Conservation (phyloP, 2,329 filamentous ascomycete species). For the Ilyonectria destructans region DNA sequence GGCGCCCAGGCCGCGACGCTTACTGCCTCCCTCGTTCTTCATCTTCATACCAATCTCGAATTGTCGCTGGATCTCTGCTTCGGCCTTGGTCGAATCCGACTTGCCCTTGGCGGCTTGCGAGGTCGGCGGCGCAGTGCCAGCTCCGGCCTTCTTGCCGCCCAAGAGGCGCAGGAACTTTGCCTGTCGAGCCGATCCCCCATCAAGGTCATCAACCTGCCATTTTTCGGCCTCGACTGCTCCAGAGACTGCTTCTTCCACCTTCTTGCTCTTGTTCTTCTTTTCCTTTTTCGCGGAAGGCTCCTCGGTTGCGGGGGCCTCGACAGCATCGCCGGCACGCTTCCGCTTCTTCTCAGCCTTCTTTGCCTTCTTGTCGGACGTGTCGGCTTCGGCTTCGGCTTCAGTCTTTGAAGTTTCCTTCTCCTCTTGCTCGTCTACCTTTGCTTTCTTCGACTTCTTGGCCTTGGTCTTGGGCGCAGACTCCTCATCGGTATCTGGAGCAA, state of each 20-base stretch:
- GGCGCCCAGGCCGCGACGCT: constrained; percentile 69
- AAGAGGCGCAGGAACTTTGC: constrained; percentile 72
- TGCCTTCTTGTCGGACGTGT: constrained; percentile 38
- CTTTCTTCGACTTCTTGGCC: constrained; percentile 29
- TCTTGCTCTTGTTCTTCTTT: constrained; percentile 45
- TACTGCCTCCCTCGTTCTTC: constrained; percentile 68
- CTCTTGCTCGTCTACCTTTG: constrained; percentile 41
- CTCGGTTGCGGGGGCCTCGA: constrained; percentile 36
- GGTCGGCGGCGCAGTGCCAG: constrained; percentile 42
- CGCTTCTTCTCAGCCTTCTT: constrained; percentile 57
- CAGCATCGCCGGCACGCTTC: constrained; percentile 50
- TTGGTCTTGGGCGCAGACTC: constrained; percentile 46
- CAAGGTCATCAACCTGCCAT: constrained; percentile 70
- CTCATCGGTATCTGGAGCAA: constrained; percentile 19
- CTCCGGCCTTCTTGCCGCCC: constrained; percentile 65
- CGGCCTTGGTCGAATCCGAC: constrained; percentile 59
- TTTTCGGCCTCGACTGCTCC: constrained; percentile 54
- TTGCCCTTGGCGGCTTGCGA: constrained; percentile 45
- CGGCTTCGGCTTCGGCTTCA: constrained; percentile 32
- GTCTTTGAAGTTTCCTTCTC: constrained; percentile 19
- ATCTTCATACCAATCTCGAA: constrained; percentile 71
- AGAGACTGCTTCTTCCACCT: constrained; percentile 35
- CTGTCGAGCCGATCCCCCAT: constrained; percentile 67
- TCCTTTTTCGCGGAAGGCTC: constrained; percentile 45
- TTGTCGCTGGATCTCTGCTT: constrained; percentile 71